These are phyloP conservation scores for Xylariaceae sp. DNA, from an alignment of 2,329 filamentous ascomycete species.

Conservation along the genomic window DNA sequence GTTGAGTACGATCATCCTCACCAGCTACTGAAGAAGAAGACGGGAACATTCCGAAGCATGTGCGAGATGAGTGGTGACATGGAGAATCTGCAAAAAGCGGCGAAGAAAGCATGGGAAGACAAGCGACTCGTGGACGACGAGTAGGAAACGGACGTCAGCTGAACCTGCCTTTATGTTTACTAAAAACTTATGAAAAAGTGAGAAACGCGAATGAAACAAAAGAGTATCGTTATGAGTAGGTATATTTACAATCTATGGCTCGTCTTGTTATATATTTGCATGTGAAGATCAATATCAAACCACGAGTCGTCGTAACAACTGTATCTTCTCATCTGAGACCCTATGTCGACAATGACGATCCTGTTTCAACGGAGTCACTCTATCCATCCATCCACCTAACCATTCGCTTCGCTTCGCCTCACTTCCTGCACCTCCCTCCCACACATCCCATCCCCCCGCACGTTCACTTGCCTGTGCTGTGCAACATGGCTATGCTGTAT, in stretches of 20 bases:
- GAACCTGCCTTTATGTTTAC: neutral
- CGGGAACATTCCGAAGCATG: slow-evolving; percentile 59
- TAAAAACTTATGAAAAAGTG: no score
- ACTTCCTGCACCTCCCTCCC: neutral
- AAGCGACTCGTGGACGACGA: slow-evolving; percentile 39
- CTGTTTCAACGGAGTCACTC: no score
- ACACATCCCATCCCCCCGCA: neutral
- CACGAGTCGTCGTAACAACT: no score
- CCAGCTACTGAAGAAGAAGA: slow-evolving; percentile 67
- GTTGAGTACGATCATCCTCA: slow-evolving; percentile 89
- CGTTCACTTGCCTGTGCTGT: neutral
- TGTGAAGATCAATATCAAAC: no score
- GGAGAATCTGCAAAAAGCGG: slow-evolving; percentile 46
- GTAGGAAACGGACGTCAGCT: slow-evolving; percentile 16
- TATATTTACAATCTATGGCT: no score
- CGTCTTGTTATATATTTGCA: no score
- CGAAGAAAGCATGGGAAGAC: slow-evolving; percentile 47
- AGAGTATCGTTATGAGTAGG: no score
- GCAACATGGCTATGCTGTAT: neutral
- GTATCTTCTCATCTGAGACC: no score
- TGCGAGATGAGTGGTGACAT: slow-evolving; percentile 60
- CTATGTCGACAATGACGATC: no score
- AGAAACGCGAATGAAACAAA: no score
- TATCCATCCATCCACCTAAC: no score
- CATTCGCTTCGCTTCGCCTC: neutral